Conservation (phyloP, 2,329 filamentous ascomycete species). For the Bipolaris oryzae region DNA sequence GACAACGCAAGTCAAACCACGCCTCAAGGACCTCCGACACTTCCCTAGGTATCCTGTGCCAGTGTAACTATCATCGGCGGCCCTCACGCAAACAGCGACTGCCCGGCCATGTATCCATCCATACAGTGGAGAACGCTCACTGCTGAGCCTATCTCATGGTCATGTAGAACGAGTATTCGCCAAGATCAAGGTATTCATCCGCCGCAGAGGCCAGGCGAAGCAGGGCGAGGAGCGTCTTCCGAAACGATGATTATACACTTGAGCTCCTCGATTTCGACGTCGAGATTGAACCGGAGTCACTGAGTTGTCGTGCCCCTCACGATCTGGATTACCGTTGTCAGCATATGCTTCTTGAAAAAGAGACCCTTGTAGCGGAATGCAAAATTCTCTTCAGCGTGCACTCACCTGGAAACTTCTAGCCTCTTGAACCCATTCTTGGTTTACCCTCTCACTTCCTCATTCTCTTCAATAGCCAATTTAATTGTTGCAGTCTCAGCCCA, state of each 20-base stretch:
- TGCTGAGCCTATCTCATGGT: not conserved
- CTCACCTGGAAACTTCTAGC: not conserved
- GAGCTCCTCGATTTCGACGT: not conserved
- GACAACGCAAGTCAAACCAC: not conserved
- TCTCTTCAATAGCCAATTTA: not conserved
- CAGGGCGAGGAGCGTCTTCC: not conserved
- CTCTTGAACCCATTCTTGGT: too few relatives aligned
- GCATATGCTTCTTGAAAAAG: not conserved
- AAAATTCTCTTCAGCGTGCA: not conserved
- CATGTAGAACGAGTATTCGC: not conserved
- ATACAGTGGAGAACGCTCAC: not conserved
- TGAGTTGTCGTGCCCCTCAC: not conserved
- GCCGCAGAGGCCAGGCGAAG: not conserved
- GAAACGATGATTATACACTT: not conserved
- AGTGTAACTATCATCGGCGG: not conserved
- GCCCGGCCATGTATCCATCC: too few relatives aligned
- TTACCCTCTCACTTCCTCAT: not conserved
- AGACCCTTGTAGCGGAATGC: not conserved
- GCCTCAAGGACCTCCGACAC: not conserved
- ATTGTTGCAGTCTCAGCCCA: not conserved
- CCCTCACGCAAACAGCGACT: not conserved
- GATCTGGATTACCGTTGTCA: not conserved
- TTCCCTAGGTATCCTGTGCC: not conserved
- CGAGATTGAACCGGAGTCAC: not conserved
- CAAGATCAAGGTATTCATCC: not conserved